Conservation (phyloP, 768 basidiomycete species). For the Lactarius hengduanensis region DNA sequence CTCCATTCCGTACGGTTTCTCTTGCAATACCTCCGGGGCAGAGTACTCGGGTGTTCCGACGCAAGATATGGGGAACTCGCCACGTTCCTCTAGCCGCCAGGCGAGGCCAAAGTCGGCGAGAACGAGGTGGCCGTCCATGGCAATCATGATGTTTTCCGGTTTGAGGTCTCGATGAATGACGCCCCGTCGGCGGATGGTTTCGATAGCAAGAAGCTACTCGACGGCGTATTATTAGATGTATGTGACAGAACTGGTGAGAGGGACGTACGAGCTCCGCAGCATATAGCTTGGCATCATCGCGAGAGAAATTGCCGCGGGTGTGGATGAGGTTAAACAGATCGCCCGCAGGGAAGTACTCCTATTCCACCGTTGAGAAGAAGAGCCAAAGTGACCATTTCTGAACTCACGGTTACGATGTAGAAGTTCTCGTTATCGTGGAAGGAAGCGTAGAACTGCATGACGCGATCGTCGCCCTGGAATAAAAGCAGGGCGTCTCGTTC, state of each 20-base stretch:
- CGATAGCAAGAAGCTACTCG: constrained; percentile 20
- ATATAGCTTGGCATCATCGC: constrained; percentile 8
- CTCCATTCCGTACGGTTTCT: constrained; percentile 16
- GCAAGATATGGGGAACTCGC: neutral
- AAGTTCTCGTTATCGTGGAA: constrained; percentile 22
- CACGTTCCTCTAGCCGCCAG: constrained; percentile 14
- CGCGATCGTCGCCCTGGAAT: constrained; percentile 5
- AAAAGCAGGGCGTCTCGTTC: constrained; percentile 17
- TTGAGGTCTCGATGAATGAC: constrained; percentile 25
- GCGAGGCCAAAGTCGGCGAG: constrained; percentile 21
- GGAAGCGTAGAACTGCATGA: constrained; percentile 16
- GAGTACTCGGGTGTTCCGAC: constrained; percentile 20
- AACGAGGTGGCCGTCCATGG: constrained; percentile 18
- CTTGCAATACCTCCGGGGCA: constrained; percentile 19
- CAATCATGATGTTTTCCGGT: constrained; percentile 23
- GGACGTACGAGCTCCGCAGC: constrained; percentile 22
- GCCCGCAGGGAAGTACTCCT: constrained; percentile 19
- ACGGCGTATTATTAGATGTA: neutral
- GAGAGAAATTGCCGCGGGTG: constrained; percentile 2
- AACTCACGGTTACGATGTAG: constrained; percentile 20
- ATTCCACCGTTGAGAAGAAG: neutral
- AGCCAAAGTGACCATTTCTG: neutral
- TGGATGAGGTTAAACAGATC: constrained; percentile 14
- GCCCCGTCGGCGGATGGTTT: constrained; percentile 15
- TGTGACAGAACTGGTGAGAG: neutral